These are phyloP conservation scores for Naganishia vishniacii DNA, from an alignment of 768 basidiomycete genomes.

Conservation along the genomic window DNA sequence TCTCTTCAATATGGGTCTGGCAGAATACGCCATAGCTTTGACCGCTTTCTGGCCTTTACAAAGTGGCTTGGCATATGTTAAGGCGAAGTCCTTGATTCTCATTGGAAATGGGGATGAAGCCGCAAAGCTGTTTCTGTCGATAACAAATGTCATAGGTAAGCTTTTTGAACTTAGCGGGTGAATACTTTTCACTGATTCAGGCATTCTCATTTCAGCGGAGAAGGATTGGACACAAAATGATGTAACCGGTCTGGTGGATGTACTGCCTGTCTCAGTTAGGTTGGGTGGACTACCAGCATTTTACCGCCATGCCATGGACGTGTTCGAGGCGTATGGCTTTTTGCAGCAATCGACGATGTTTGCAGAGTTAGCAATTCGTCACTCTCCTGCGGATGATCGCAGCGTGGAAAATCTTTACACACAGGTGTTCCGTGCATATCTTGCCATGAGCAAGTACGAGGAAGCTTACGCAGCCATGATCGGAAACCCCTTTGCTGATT, in stretches of 20 bases:
- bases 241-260: conserved; percentile 13
- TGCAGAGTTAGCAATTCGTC: conserved; percentile 72
- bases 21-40: conserved; percentile 5
- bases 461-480: conserved; percentile 79
- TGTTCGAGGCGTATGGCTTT: conserved; percentile 62
- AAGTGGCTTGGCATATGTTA: conserved; percentile 4
- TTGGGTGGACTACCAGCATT: conserved; percentile 56
- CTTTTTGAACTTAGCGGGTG: neutral
- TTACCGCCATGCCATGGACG: conserved; percentile 67
- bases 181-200: too few species aligned
- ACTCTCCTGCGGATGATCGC: conserved; percentile 55
- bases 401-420: conserved; percentile 67
- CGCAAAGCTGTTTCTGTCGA: neutral
- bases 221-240: conserved; percentile 8
- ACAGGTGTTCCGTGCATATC: conserved; percentile 67
- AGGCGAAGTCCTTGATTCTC: neutral
- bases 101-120: neutral
- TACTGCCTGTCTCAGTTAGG: conserved; percentile 26
- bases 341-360: conserved; percentile 66
- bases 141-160: neutral
- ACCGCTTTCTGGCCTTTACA: conserved; percentile 5
- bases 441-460: conserved; percentile 69
- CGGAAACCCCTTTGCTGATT: conserved; percentile 65
- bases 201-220: too few species aligned
- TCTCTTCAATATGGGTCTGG: conserved; percentile 7